phyloP scores from a whole-genome alignment of 805 yeast species.

The Saccharomyces kudriavzevii region DNA sequence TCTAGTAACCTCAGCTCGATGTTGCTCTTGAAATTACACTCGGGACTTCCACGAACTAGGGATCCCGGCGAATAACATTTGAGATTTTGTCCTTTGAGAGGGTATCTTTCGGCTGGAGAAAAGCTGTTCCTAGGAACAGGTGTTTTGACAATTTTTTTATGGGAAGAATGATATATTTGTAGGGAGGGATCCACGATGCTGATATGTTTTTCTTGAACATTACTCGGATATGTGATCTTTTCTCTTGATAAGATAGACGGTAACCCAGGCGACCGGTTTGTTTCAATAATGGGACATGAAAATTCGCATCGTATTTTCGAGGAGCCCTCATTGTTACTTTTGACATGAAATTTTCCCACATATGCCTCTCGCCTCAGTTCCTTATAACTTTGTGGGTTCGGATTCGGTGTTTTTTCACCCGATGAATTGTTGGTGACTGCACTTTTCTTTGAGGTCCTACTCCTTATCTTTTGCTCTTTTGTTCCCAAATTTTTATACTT shows the following conservation, averaged over 20 bases:
- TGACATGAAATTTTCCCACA: background rate
- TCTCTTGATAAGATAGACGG: background rate
- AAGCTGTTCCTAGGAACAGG: slow-evolving; percentile 1
- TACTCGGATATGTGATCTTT: background rate
- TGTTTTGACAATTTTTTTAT: slow-evolving; percentile 1
- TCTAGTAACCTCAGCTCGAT: slow-evolving; percentile 18
- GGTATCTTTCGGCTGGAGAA: background rate
- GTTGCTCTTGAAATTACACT: slow-evolving; percentile 1
- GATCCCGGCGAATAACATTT: background rate
- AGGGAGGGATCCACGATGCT: background rate
- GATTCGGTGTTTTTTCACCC: background rate
- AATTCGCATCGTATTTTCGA: background rate
- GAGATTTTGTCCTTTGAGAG: background rate
- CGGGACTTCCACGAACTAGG: background rate
- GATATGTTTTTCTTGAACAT: background rate
- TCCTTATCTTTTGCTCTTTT: background rate
- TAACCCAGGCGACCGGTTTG: background rate
- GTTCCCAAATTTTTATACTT: background rate
- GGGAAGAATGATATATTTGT: background rate
- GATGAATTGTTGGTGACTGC: background rate
- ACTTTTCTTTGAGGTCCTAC: background rate
- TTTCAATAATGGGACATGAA: background rate
- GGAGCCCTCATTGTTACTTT: background rate
- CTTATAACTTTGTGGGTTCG: slow-evolving; percentile 3
- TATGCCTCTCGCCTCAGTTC: background rate